Percentiles rank a stretch among this genome's conserved stretches.
These are phyloP conservation scores for Tuber aestivum DNA, from an alignment of 495 filamentous ascomycete species.

Conservation along the genomic window DNA sequence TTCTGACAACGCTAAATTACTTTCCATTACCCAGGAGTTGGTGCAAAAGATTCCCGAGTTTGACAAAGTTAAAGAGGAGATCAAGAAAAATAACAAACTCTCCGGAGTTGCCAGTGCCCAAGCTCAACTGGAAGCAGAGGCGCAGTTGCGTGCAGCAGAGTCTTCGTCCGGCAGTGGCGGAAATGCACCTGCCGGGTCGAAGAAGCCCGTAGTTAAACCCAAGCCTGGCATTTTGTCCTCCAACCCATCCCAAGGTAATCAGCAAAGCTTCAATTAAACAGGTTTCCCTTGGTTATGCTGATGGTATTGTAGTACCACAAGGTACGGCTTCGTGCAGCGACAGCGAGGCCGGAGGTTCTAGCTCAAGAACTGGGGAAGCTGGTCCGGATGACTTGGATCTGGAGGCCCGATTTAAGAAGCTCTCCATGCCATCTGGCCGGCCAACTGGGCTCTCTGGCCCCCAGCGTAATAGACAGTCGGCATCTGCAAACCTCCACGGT, in stretches of 20 bases:
- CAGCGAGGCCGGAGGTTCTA: neutral
- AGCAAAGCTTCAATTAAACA: neutral
- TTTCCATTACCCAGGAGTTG: slow-evolving; percentile 37
- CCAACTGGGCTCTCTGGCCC: slow-evolving; percentile 3
- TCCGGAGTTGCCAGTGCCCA: slow-evolving; percentile 31
- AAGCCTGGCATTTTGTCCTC: slow-evolving; percentile 31
- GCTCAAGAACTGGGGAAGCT: slow-evolving; percentile 9
- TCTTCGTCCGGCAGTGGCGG: slow-evolving; percentile 3
- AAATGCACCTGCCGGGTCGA: neutral
- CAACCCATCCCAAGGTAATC: slow-evolving; percentile 11
- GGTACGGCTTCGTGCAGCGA: neutral
- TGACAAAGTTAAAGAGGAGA: slow-evolving; percentile 58
- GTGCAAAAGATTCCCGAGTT: slow-evolving; percentile 48
- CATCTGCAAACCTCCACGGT: slow-evolving; percentile 9
- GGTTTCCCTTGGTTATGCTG: slow-evolving; percentile 14
- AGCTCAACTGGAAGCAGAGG: slow-evolving; percentile 32
- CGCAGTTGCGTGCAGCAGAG: slow-evolving; percentile 13
- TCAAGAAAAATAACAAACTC: slow-evolving; percentile 44
- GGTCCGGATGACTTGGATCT: slow-evolving; percentile 22
- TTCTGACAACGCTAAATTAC: slow-evolving; percentile 10
- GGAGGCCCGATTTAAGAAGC: slow-evolving; percentile 25
- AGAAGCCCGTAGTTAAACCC: slow-evolving; percentile 32
- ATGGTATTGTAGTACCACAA: slow-evolving; percentile 20
- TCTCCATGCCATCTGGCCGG: slow-evolving; percentile 17
- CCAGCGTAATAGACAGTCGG: slow-evolving; percentile 4